These are phyloP conservation scores for Phascolomyces articulosus DNA, from an alignment of 371 early-diverging fungal genomes.

Conservation along the genomic window DNA sequence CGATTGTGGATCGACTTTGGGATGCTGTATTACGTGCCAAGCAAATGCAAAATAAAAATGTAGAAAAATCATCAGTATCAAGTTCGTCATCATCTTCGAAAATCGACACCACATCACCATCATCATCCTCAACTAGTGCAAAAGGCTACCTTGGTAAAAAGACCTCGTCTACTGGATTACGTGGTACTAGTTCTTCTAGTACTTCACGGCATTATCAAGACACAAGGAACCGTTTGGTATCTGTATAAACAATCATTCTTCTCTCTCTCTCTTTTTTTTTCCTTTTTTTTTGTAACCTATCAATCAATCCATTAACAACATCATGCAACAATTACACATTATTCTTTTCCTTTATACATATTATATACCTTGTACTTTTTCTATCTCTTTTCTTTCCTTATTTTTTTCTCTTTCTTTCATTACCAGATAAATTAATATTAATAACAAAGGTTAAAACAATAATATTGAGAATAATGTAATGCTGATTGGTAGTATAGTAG, in stretches of 20 bases:
- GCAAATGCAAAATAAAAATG: background rate
- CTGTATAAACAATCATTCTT: background rate
- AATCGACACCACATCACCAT: too few relatives aligned
- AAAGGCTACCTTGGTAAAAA: background rate
- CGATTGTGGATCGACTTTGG: conserved; percentile 20
- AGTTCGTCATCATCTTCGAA: too few relatives aligned
- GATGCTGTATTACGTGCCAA: conserved; percentile 10
- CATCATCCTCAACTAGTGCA: too few relatives aligned
- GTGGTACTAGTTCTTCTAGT: too few relatives aligned
- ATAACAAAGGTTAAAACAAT: background rate
- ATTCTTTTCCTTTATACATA: background rate
- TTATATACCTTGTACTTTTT: too few relatives aligned
- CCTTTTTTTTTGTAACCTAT: too few relatives aligned
- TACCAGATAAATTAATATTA: background rate
- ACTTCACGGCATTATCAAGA: background rate
- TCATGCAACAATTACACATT: background rate
- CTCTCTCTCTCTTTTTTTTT: background rate
- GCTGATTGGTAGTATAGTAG: too few relatives aligned
- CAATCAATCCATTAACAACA: too few relatives aligned
- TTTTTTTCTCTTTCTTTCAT: background rate
- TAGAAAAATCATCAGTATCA: background rate
- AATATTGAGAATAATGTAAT: too few relatives aligned
- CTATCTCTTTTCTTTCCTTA: too few relatives aligned
- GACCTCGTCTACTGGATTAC: background rate
- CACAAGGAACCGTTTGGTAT: background rate